Evolutionary conservation across 2,329 filamentous ascomycete genomes (phyloP).

Genomic region (Pseudogymnoascus sp.): DNA sequence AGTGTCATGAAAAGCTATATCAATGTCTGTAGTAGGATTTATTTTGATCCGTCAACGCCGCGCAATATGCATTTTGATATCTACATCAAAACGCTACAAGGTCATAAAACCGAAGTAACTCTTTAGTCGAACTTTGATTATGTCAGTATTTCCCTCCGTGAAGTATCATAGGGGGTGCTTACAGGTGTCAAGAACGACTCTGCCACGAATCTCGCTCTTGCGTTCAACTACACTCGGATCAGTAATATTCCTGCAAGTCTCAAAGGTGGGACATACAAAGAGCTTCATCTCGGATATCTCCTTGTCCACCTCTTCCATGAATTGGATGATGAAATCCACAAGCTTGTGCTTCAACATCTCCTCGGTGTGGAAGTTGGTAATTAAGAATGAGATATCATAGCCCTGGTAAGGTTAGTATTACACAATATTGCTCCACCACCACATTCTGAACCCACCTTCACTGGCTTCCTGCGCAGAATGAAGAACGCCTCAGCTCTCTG

Average conservation of each 20-base stretch:
- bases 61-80: constrained; percentile 9
- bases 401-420: constrained; percentile 47
- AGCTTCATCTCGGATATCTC: constrained; percentile 99
- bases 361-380: constrained; percentile 98
- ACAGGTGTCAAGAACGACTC: constrained; percentile 97
- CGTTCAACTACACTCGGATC: constrained; percentile 66
- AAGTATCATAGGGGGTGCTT: constrained; percentile 26
- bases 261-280: constrained; percentile 60
- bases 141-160: neutral
- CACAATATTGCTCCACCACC: neutral
- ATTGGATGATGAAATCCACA: constrained; percentile 98
- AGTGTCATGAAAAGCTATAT: constrained; percentile 7
- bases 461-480: constrained; percentile 86
- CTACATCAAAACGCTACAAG: constrained; percentile 8
- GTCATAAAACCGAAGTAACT: neutral
- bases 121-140: constrained; percentile 1
- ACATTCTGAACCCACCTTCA: constrained; percentile 58
- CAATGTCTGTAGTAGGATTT: constrained; percentile 7
- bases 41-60: constrained; percentile 9
- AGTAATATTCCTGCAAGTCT: constrained; percentile 11
- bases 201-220: constrained; percentile 91
- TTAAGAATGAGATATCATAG: constrained; percentile 97
- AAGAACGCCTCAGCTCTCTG: constrained; percentile 97
- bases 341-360: constrained; percentile 99
- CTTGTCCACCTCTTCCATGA: constrained; percentile 99